A percentile compares a stretch with the other conserved stretches of the same genome.
These are phyloP conservation scores for Lablab purpureus DNA, from an alignment of 306 rosid species.

Conservation along the genomic window DNA sequence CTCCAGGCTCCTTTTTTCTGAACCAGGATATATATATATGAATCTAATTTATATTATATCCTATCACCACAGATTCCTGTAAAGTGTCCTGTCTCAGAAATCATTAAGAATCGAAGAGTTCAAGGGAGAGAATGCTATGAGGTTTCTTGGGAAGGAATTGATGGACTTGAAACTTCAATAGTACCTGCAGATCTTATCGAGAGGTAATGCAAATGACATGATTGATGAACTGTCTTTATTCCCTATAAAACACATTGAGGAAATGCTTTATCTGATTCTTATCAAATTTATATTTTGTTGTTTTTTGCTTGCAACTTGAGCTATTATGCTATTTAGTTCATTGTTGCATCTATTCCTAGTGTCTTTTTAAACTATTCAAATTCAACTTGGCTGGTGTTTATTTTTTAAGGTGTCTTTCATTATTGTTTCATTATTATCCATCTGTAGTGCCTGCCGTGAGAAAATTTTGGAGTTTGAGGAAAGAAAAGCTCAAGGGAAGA, in stretches of 20 bases:
- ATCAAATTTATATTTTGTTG: neutral
- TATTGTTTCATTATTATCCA: slow-evolving; percentile 26
- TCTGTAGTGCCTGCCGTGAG: slow-evolving; percentile 84
- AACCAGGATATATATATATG: neutral
- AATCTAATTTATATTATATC: slow-evolving; percentile 2
- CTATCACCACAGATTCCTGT: slow-evolving; percentile 67
- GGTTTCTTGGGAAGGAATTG: slow-evolving; percentile 72
- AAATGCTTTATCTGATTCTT: slow-evolving; percentile 30
- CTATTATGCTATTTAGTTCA: neutral
- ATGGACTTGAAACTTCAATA: slow-evolving; percentile 70
- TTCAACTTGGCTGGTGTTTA: neutral
- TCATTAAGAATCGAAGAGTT: slow-evolving; percentile 66
- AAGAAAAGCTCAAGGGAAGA: slow-evolving; percentile 57
- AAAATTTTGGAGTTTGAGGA: slow-evolving; percentile 71
- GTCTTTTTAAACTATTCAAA: neutral
- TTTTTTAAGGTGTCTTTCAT: neutral
- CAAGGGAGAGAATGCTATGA: slow-evolving; percentile 77
- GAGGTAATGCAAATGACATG: slow-evolving; percentile 50
- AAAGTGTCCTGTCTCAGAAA: slow-evolving; percentile 74
- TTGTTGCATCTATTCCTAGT: neutral
- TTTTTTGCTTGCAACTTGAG: neutral
- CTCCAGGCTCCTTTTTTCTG: slow-evolving; percentile 4
- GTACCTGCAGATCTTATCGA: slow-evolving; percentile 73
- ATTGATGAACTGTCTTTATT: slow-evolving; percentile 30
- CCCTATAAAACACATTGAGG: slow-evolving; percentile 43